These are phyloP conservation scores for Sclerotinia sclerotiorum DNA, from an alignment of 2,329 filamentous ascomycete species.

Conservation along the genomic window DNA sequence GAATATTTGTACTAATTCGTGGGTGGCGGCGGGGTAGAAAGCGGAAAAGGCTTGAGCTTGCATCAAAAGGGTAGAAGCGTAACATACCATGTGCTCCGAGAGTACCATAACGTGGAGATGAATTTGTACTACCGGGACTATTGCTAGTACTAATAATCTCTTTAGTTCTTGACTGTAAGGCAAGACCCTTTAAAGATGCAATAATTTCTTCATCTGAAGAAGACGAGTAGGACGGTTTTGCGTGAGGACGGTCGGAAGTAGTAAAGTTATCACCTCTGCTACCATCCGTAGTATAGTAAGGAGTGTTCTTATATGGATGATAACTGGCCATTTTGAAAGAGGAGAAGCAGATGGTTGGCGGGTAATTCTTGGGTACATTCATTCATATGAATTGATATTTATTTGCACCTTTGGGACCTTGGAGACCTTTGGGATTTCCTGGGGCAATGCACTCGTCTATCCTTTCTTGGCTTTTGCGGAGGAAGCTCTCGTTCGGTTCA, in stretches of 20 bases:
- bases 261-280: neutral
- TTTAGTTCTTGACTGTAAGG: slow-evolving; percentile 18
- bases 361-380: slow-evolving; percentile 3
- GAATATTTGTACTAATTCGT: neutral
- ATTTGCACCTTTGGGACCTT: neutral
- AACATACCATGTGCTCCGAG: slow-evolving; percentile 28
- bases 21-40: slow-evolving; percentile 19
- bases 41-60: slow-evolving; percentile 14
- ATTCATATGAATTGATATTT: slow-evolving; percentile 1
- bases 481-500: neutral
- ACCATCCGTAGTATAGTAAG: slow-evolving; percentile 42
- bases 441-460: neutral
- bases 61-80: slow-evolving; percentile 9
- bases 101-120: slow-evolving; percentile 23
- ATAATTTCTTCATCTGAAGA: slow-evolving; percentile 31
- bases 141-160: slow-evolving; percentile 16
- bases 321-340: slow-evolving; percentile 46
- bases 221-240: neutral
- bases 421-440: neutral
- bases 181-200: slow-evolving; percentile 27
- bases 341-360: slow-evolving; percentile 5
- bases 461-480: neutral
- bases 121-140: slow-evolving; percentile 6
- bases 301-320: slow-evolving; percentile 51
- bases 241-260: slow-evolving; percentile 40